Conservation (phyloP, 345 rosid species). For the Erysimum cheiranthoides region DNA sequence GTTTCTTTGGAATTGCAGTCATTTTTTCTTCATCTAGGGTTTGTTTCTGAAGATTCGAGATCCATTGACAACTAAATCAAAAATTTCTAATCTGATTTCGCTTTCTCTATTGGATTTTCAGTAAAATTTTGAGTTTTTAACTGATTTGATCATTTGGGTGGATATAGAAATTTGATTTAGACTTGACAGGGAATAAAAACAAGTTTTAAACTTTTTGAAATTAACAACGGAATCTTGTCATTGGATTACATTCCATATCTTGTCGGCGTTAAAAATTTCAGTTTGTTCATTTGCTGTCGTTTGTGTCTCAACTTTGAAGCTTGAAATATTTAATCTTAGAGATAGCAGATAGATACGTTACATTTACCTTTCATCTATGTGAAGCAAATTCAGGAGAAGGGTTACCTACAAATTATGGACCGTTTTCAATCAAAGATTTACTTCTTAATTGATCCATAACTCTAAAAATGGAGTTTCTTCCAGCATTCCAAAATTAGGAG, state of each 20-base stretch:
- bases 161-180: background rate
- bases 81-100: background rate
- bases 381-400: no score
- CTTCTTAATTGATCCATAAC: background rate
- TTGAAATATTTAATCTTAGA: no score
- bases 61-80: background rate
- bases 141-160: background rate
- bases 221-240: background rate
- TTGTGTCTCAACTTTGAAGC: no score
- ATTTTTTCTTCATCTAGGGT: background rate
- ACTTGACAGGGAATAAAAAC: background rate
- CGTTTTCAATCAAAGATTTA: background rate
- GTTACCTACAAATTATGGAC: no score
- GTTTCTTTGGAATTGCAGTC: background rate
- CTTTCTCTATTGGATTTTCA: background rate
- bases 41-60: background rate
- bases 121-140: constrained; percentile 8
- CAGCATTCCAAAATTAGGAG: background rate
- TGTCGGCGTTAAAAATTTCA: background rate
- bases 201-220: background rate
- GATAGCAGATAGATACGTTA: no score
- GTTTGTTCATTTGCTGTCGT: no score
- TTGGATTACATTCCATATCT: background rate
- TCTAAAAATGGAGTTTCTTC: background rate
- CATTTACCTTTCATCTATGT: no score